Evolutionary conservation across 108 stramenopile species (phyloP), one percentile per base, ranked within the genome.

Genomic region (Parietichytrium sp.): DNA sequence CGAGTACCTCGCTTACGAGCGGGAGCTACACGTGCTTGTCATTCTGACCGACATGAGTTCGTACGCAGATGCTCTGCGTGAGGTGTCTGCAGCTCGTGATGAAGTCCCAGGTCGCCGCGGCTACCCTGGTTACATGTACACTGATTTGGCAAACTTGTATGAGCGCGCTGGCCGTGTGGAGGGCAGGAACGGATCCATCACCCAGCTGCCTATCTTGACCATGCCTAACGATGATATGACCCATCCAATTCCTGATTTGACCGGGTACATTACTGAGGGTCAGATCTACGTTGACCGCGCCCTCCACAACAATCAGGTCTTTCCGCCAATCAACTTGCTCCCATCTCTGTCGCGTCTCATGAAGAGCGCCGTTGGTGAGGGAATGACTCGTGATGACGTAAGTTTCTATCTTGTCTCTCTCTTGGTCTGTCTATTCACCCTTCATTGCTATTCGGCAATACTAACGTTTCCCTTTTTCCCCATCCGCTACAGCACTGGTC

Each of bases 191-290:
- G 98, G 98, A 55, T 96, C 95, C 51, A 99, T 99, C 84, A 99
- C 98, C 33, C 98, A 99, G 94, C 91, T 99, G 78, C 98, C 98
- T 52, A 97, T 99, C 87, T 90, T 99, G 86, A 98, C 98, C 79
- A 99, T 99, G 98, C 98, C 98, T 81, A 99, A 99, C 95, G 98
- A 97, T 89, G 98, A 99, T 91, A 99, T 99, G 92, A 99, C 98
- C 51, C 98, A 99, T 89, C 98, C 98, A 78, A 99, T 99, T 91
- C 98, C 98, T 78, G 98, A 90, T 80, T 92, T 99, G 85, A 99
- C 98, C 54, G 98, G 98, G 78, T 99, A 99, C 92, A 99, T 99
- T 89, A 99, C 98, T 25, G 98, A 99, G 90, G 98, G 97, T 77
- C 98, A 98, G 89, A 97, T 97, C 82, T 96, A 96, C 89, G 88